Conservation (phyloP, 352 stramenopile genomes). For the Thalassiosira ordinaria region DNA sequence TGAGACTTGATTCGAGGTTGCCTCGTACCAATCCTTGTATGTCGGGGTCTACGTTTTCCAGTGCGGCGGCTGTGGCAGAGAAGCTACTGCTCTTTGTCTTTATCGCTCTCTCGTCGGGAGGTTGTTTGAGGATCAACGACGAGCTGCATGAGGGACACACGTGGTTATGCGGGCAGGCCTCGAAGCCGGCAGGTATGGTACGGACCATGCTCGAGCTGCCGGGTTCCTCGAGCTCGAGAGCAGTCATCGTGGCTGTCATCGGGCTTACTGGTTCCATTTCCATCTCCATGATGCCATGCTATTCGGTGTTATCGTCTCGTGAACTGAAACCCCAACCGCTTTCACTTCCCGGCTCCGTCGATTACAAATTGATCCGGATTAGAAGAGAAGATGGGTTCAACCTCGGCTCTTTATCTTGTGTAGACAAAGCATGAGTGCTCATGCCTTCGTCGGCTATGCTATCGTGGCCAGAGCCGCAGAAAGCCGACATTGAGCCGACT, state of each 20-base stretch:
- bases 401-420: too few species aligned
- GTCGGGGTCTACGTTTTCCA: background rate
- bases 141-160: slow-evolving; percentile 31
- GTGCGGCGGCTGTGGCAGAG: background rate
- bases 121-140: slow-evolving; percentile 27
- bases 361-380: too few species aligned
- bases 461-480: too few species aligned
- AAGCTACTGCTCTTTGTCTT: background rate
- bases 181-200: slow-evolving; percentile 26
- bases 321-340: too few species aligned
- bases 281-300: too few species aligned
- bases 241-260: background rate
- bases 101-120: background rate
- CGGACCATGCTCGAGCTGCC: background rate
- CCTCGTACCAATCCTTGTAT: background rate
- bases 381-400: too few species aligned
- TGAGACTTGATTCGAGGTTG: slow-evolving; percentile 3
- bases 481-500: slow-evolving; percentile 2
- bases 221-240: background rate
- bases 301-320: too few species aligned
- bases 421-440: too few species aligned
- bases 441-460: too few species aligned
- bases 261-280: background rate
- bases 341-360: too few species aligned
- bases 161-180: slow-evolving; percentile 3